These are phyloP conservation scores for Saitozyma podzolica DNA, from an alignment of 768 basidiomycete genomes.

Conservation along the genomic window DNA sequence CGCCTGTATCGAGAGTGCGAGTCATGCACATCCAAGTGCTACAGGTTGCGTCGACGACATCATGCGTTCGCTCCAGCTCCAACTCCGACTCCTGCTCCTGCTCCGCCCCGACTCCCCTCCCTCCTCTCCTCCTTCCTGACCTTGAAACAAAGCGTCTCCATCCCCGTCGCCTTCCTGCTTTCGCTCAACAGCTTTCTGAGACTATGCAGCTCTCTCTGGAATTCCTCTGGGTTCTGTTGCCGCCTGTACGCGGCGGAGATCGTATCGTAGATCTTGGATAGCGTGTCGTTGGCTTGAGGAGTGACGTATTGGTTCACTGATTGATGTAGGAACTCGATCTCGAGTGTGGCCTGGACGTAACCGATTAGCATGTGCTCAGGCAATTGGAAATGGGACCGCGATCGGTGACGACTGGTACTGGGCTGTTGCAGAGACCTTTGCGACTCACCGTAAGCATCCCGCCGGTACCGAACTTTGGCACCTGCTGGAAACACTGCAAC, in stretches of 20 bases:
- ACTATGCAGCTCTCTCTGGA: slow-evolving; percentile 82
- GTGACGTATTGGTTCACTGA: slow-evolving; percentile 84
- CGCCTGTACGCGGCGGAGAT: slow-evolving; percentile 91
- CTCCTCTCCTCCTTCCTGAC: slow-evolving; percentile 26
- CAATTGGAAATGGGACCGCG: background rate
- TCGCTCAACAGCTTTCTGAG: slow-evolving; percentile 89
- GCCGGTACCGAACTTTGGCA: slow-evolving; percentile 92
- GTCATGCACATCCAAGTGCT: too few relatives aligned
- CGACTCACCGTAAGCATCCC: slow-evolving; percentile 88
- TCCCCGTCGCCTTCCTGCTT: slow-evolving; percentile 82
- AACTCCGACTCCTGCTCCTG: too few relatives aligned
- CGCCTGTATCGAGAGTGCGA: too few relatives aligned
- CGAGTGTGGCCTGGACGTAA: slow-evolving; percentile 80
- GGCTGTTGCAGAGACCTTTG: background rate
- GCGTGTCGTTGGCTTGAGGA: slow-evolving; percentile 71
- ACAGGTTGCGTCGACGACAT: too few relatives aligned
- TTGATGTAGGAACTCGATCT: slow-evolving; percentile 99
- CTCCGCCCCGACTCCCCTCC: slow-evolving; percentile 6
- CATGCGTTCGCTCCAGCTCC: too few relatives aligned
- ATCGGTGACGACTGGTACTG: too few relatives aligned
- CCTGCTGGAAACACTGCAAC: slow-evolving; percentile 78
- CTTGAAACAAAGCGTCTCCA: slow-evolving; percentile 89
- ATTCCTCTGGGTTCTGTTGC: slow-evolving; percentile 61
- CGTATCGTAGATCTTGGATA: slow-evolving; percentile 88
- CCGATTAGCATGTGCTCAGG: slow-evolving; percentile 5